Conservation (phyloP, 2,329 filamentous ascomycete genomes). For the Penicillium sp. region DNA sequence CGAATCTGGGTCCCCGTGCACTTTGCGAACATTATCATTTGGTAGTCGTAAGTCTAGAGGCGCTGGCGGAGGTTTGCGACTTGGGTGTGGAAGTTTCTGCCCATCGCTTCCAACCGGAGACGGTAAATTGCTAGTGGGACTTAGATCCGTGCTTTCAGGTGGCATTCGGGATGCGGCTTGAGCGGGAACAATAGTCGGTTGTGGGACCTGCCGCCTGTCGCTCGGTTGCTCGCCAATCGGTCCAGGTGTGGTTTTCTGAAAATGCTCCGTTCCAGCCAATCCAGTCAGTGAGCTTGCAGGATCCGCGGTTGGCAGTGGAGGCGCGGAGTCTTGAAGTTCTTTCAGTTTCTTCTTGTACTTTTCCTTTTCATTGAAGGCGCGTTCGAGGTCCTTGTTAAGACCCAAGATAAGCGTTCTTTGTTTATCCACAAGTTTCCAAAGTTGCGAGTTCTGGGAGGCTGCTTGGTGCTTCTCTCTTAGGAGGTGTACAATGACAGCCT, state of each 20-base stretch:
- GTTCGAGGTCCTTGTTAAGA: constrained; percentile 90
- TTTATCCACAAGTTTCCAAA: constrained; percentile 96
- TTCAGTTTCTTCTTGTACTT: constrained; percentile 88
- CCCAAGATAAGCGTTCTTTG: constrained; percentile 91
- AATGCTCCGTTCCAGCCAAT: not conserved
- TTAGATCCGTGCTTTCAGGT: constrained; percentile 20
- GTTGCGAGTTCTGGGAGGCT: constrained; percentile 82
- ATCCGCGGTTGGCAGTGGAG: constrained; percentile 32
- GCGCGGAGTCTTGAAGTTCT: constrained; percentile 60
- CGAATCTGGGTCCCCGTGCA: constrained; percentile 55
- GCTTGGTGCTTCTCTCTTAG: constrained; percentile 89
- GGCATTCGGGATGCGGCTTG: constrained; percentile 8
- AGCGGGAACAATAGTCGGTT: constrained; percentile 7
- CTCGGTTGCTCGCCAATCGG: not conserved
- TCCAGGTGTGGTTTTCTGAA: not conserved
- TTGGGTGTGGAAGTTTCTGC: constrained; percentile 54
- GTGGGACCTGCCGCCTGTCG: not conserved
- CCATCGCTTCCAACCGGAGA: constrained; percentile 17
- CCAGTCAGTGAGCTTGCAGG: not conserved
- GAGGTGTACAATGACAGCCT: constrained; percentile 83
- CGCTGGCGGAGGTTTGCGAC: constrained; percentile 79
- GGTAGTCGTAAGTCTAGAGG: constrained; percentile 68
- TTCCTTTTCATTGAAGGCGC: constrained; percentile 89
- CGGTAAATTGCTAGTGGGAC: constrained; percentile 18
- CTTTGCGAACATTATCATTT: constrained; percentile 42